These are phyloP conservation scores for Ogataea nonfermentans DNA, from an alignment of 805 yeast species.

Conservation along the genomic window DNA sequence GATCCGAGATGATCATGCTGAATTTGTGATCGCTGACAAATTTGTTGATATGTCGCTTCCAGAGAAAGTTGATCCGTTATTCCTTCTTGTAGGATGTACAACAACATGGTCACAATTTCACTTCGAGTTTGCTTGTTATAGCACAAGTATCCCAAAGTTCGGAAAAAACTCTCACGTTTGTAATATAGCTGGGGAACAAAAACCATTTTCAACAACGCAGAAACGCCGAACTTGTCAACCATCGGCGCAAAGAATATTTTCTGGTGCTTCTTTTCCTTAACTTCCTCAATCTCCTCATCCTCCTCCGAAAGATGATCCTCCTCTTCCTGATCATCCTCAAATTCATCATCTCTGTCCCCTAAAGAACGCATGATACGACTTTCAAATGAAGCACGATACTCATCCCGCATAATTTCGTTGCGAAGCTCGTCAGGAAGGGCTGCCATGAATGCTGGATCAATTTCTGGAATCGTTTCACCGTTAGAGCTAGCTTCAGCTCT, in stretches of 20 bases:
- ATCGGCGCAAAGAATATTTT: constrained; percentile 58
- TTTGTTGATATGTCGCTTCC: constrained; percentile 58
- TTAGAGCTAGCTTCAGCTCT: constrained; percentile 50
- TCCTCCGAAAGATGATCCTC: constrained; percentile 22
- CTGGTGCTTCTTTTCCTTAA: constrained; percentile 29
- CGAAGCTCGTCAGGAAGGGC: constrained; percentile 62
- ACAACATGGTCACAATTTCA: constrained; percentile 66
- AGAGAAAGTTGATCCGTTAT: constrained; percentile 55
- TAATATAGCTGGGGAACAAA: constrained; percentile 69
- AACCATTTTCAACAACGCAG: constrained; percentile 65
- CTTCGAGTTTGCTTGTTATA: constrained; percentile 73
- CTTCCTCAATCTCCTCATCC: constrained; percentile 16
- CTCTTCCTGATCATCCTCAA: constrained; percentile 21
- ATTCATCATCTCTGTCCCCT: constrained; percentile 11
- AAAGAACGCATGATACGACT: constrained; percentile 19
- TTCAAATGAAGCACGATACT: constrained; percentile 24
- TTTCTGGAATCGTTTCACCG: constrained; percentile 54
- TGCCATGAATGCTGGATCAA: constrained; percentile 76
- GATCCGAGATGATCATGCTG: constrained; percentile 5
- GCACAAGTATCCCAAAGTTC: constrained; percentile 64
- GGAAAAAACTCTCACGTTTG: constrained; percentile 62
- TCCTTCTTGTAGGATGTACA: constrained; percentile 78
- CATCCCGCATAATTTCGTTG: constrained; percentile 28
- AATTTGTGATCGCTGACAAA: constrained; percentile 47
- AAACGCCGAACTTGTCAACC: constrained; percentile 72